These are phyloP conservation scores for Aspergillus coremiiformis DNA, from an alignment of 495 filamentous ascomycete species.

Conservation along the genomic window DNA sequence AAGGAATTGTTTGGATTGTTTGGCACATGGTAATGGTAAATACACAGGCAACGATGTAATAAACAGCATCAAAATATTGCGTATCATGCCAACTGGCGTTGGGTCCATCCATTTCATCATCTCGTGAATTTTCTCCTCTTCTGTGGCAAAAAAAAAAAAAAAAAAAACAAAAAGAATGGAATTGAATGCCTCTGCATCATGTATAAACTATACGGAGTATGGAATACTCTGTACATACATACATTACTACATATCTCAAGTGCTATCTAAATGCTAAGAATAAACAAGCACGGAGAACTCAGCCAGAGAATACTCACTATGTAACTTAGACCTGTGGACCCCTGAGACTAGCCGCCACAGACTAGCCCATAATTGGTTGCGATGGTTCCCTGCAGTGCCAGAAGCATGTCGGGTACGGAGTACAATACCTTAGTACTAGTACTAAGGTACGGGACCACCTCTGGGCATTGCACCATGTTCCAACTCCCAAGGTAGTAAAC, in stretches of 20 bases:
- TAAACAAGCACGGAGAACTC: neutral
- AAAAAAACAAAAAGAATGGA: too few species aligned
- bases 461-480: too few species aligned
- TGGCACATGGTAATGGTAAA: neutral
- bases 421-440: too few species aligned
- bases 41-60: neutral
- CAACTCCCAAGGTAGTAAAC: too few species aligned
- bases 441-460: too few species aligned
- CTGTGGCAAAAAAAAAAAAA: neutral
- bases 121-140: neutral
- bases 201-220: too few species aligned
- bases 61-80: neutral
- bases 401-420: too few species aligned
- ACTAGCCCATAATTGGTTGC: neutral
- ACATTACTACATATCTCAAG: too few species aligned
- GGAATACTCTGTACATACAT: neutral
- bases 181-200: too few species aligned
- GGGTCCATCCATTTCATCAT: too few species aligned
- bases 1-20: neutral
- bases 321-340: neutral
- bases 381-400: neutral
- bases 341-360: slow-evolving; percentile 4
- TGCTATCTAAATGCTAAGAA: neutral
- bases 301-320: neutral
- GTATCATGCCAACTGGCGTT: neutral